Base-by-base conservation (phyloP, 2,329 filamentous ascomycete genomes). In the Westerdykella ornata region DNA sequence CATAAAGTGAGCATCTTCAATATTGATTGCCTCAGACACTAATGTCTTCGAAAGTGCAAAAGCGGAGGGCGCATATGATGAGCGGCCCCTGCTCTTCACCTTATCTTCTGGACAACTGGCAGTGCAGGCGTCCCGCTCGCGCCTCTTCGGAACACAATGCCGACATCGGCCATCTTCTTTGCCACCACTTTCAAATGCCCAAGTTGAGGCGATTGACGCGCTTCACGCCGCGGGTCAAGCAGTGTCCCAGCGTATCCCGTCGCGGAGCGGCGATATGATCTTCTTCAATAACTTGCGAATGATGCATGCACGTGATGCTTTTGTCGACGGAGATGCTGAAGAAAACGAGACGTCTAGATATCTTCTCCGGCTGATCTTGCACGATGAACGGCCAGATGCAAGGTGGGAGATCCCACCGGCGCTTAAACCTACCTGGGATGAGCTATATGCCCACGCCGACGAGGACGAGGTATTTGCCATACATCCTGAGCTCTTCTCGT, bases 221-320 rank as follows among this genome's bases (percentile, higher is more conserved):
- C 35, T 43, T 12, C 41, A 43, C 18, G 41, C 41, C 16, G 41
- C 41, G 3, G 41, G 26, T 3, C 41, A 43, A 15, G 30, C 14
- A 3, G 41, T 43, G 5, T n/a, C 26, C 22, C 26, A 29, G 8
- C 41, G 41, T 15, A 17, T 43, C 12, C 26, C 38, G 11, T 34
- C 38, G 9, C 22, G 29, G 28, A 33, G 35, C 28, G 41, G 41
- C 30, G 41, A 43, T 17, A 43, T 43, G 28, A 20, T 43, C 13
- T 43, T 43, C 17, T 43, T 38, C 41, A 43, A 38, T 29, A 43
- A 43, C 16, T 29, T 43, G 8, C 20, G 28, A 28, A 38, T 43
- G 35, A 43, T 43, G 41, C 41, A 43, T 19, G 35, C 41, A 2
- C 41, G 41, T 9, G 41, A 38, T 33, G 35, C 41, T 11, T 43